Evolutionary conservation across 768 basidiomycete species (phyloP), one percentile per base, ranked within the genome.

Genomic region (Kwoniella heveanensis): DNA sequence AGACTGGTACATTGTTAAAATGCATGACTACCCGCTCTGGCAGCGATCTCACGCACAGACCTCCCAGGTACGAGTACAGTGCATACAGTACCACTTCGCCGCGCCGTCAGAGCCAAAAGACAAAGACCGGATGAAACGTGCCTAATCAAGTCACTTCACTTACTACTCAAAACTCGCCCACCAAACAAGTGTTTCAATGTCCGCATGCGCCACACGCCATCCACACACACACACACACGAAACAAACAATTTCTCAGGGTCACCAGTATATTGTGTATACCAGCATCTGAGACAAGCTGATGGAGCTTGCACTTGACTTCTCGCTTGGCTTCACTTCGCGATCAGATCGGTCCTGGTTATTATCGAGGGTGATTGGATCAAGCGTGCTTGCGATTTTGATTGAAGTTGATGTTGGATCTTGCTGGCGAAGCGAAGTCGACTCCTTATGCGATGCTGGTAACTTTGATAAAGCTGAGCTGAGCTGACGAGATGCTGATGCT

Each of bases 271-370:
- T n/a, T n/a, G n/a, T n/a, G n/a, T n/a, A n/a, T n/a, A n/a, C n/a
- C n/a, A n/a, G n/a, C n/a, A n/a, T n/a, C 39, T 44, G 39, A 44
- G 39, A 44, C 39, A 44, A 8, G 8, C 39, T 44, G 39, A 44
- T 36, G 32, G 32, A 36, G 32, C 32, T 36, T 36, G 32, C 13
- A 36, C n/a, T n/a, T n/a, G n/a, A n/a, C n/a, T n/a, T n/a, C n/a
- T n/a, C n/a, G n/a, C n/a, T 44, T 19, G 17, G 15, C 58, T 60
- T 53, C 58, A 60, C 50, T 60, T 60, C 58, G 50, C 58, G 50
- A 60, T 60, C 58, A 13, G n/a, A 44, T 60, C 58, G 50, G 50
- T 25, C 19, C 15, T 44, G 15, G 39, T 44, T 10, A 44, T 44
- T 9, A 10, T 44, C 48, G 47, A 36, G 37, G 37, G 46, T 32